A percentile compares a stretch with the other conserved stretches of the same genome.
Conservation (phyloP, 2,329 filamentous ascomycete species). For the Tolypocladium sp. region DNA sequence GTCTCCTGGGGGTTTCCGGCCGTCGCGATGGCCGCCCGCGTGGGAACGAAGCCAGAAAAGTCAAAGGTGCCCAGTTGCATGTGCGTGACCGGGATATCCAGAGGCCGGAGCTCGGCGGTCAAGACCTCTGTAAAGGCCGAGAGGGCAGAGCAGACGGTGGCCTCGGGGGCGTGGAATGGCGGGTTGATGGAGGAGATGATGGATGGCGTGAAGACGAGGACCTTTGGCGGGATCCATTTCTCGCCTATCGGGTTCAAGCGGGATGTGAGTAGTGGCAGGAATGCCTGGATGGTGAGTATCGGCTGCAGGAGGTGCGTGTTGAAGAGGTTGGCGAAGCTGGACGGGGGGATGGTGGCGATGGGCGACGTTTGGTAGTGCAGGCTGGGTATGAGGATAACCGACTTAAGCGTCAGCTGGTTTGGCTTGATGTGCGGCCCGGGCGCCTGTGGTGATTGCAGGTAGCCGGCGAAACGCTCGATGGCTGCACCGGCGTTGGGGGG, state of each 20-base stretch:
- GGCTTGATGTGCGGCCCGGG: constrained; percentile 68
- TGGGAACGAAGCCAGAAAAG: constrained; percentile 55
- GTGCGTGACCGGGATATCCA: constrained; percentile 73
- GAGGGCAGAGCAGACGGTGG: constrained; percentile 77
- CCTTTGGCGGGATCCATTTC: constrained; percentile 49
- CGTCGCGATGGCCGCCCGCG: constrained; percentile 24
- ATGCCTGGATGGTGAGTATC: constrained; percentile 79
- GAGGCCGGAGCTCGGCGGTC: constrained; percentile 65
- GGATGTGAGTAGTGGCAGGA: constrained; percentile 68
- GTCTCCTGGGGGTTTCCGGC: constrained; percentile 35
- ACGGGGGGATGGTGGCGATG: constrained; percentile 75
- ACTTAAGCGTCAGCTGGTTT: constrained; percentile 67
- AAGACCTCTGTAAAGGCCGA: constrained; percentile 77
- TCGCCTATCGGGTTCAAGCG: constrained; percentile 45
- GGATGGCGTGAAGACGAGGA: constrained; percentile 70
- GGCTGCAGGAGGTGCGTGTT: constrained; percentile 88
- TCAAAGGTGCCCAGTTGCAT: constrained; percentile 90
- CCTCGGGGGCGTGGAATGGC: constrained; percentile 78
- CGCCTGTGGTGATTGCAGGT: constrained; percentile 65
- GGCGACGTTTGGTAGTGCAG: constrained; percentile 73
- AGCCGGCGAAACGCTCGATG: constrained; percentile 61
- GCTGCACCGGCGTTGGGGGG: constrained; percentile 58
- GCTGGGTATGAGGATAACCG: constrained; percentile 76
- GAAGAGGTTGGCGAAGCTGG: constrained; percentile 79
- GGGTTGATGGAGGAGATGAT: constrained; percentile 74